phyloP scores from a whole-genome alignment of 1,139 yeast species.

The Magnusiomyces sp. region DNA sequence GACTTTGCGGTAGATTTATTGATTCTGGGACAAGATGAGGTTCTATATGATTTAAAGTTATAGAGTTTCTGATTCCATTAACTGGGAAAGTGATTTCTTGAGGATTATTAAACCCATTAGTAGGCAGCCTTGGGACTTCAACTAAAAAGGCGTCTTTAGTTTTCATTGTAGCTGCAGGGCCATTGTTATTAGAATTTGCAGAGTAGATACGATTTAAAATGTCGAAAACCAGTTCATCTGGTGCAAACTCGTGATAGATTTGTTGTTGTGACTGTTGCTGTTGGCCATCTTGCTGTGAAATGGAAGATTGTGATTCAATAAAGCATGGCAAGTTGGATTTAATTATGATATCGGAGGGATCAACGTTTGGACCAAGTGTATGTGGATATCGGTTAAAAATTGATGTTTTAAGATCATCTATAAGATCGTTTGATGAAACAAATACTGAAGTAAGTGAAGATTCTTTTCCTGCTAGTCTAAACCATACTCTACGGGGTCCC shows the following conservation, averaged over 20 bases:
- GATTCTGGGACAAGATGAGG: no score
- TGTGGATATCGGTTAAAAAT: conserved; percentile 60
- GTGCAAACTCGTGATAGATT: conserved; percentile 1
- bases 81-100: no score
- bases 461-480: background rate
- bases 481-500: background rate
- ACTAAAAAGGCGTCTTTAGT: background rate
- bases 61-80: no score
- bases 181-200: background rate
- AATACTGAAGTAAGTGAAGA: background rate
- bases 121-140: no score
- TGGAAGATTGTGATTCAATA: background rate
- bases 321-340: no score
- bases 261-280: conserved; percentile 5
- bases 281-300: conserved; percentile 1
- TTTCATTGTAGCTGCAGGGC: background rate
- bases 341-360: conserved; percentile 55
- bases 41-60: no score
- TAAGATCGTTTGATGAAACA: conserved; percentile 15
- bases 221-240: conserved; percentile 2
- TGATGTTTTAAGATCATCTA: conserved; percentile 65
- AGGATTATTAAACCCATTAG: no score
- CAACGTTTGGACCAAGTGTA: conserved; percentile 50
- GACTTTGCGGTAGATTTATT: no score
- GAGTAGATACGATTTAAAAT: background rate